phyloP scores from a whole-genome alignment of 371 early-diverging fungal genomes.

The Rhizopus delemar region DNA sequence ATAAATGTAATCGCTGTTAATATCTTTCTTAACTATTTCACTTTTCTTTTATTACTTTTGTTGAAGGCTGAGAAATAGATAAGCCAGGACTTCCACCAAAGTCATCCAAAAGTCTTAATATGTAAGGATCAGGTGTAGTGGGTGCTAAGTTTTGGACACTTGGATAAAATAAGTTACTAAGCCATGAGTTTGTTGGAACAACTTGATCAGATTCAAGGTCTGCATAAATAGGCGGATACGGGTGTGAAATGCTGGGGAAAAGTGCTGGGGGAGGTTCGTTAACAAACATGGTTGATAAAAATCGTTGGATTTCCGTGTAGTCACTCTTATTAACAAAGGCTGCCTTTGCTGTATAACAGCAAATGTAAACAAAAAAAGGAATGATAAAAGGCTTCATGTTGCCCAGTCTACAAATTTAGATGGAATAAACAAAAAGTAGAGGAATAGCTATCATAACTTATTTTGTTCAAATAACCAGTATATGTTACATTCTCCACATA shows the following conservation, averaged over 20 bases:
- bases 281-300: not conserved
- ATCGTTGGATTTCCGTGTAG: not conserved
- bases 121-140: constrained; percentile 51
- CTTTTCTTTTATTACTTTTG: constrained; percentile 21
- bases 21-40: not conserved
- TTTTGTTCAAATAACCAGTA: too few relatives aligned
- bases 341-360: not conserved
- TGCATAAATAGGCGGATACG: constrained; percentile 38
- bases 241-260: constrained; percentile 33
- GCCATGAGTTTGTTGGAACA: constrained; percentile 56
- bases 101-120: constrained; percentile 41
- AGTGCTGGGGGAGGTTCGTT: constrained; percentile 12
- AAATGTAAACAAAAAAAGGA: not conserved
- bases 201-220: constrained; percentile 16
- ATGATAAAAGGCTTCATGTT: not conserved
- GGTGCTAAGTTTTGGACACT: constrained; percentile 43
- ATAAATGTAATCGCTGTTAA: not conserved
- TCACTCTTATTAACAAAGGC: not conserved
- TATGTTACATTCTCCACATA: too few relatives aligned
- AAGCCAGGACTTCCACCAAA: constrained; percentile 46
- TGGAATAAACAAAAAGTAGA: not conserved
- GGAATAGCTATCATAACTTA: too few relatives aligned
- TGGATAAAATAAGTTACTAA: constrained; percentile 50
- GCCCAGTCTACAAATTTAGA: not conserved
- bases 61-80: constrained; percentile 36